Conservation (phyloP, 306 rosid genomes). For the Comarum palustre region DNA sequence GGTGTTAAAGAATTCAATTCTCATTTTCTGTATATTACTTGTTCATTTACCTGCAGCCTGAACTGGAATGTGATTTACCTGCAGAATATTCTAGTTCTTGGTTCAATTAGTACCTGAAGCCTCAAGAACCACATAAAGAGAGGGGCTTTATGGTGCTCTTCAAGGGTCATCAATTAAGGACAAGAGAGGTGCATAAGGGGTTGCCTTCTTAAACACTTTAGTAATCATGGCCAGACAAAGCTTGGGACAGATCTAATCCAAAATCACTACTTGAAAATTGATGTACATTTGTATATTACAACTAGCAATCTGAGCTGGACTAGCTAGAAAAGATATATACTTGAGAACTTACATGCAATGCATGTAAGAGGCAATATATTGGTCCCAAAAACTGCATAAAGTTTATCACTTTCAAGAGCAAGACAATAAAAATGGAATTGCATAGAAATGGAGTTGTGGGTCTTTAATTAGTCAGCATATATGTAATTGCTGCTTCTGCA, state of each 20-base stretch:
- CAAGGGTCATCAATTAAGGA: slow-evolving; percentile 13
- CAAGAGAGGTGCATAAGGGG: slow-evolving; percentile 19
- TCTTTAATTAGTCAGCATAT: slow-evolving; percentile 27
- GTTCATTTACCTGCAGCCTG: slow-evolving; percentile 1
- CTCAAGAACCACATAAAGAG: slow-evolving; percentile 8
- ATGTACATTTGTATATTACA: slow-evolving; percentile 24
- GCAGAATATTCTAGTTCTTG: background rate
- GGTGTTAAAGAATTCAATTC: background rate
- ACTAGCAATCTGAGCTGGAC: slow-evolving; percentile 45
- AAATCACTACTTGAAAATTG: slow-evolving; percentile 34
- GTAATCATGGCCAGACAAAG: slow-evolving; percentile 44
- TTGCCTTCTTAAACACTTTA: slow-evolving; percentile 29
- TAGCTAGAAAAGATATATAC: slow-evolving; percentile 21
- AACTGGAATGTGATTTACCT: background rate
- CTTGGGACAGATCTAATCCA: slow-evolving; percentile 64
- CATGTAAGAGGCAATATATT: background rate
- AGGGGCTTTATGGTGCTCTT: background rate
- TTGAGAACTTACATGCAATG: background rate
- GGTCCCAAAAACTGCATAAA: slow-evolving; percentile 9
- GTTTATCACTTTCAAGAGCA: slow-evolving; percentile 4
- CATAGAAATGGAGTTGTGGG: slow-evolving; percentile 23
- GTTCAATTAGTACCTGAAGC: background rate
- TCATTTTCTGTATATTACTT: background rate
- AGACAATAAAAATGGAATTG: background rate
- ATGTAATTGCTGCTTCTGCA: slow-evolving; percentile 36